phyloP scores from a whole-genome alignment of 495 filamentous ascomycete species.

The Hyaloscypha variabilis region DNA sequence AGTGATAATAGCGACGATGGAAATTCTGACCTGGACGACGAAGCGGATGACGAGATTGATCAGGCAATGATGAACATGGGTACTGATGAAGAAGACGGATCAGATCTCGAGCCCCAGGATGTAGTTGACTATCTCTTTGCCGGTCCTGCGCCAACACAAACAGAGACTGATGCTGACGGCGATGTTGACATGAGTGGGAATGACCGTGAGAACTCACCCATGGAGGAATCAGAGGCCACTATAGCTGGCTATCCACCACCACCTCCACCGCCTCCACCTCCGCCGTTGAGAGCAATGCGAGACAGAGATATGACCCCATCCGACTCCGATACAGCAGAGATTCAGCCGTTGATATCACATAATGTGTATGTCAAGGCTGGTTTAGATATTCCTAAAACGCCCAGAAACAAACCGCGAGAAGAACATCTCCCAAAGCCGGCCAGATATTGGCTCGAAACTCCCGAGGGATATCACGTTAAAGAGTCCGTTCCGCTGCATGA shows the following conservation, averaged over 20 bases:
- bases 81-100: slow-evolving; percentile 36
- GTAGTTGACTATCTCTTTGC: slow-evolving; percentile 49
- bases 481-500: slow-evolving; percentile 70
- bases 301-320: slow-evolving; percentile 59
- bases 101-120: slow-evolving; percentile 33
- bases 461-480: slow-evolving; percentile 60
- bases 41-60: slow-evolving; percentile 52
- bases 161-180: slow-evolving; percentile 49
- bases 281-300: slow-evolving; percentile 39
- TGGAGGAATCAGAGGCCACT: slow-evolving; percentile 69
- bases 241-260: slow-evolving; percentile 68
- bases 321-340: slow-evolving; percentile 60
- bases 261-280: slow-evolving; percentile 62
- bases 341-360: slow-evolving; percentile 53
- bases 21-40: slow-evolving; percentile 39
- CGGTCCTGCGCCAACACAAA: slow-evolving; percentile 17
- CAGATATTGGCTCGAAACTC: slow-evolving; percentile 84
- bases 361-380: slow-evolving; percentile 54
- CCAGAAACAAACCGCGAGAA: slow-evolving; percentile 36
- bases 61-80: slow-evolving; percentile 27
- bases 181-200: slow-evolving; percentile 60
- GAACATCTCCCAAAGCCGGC: slow-evolving; percentile 53
- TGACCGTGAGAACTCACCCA: slow-evolving; percentile 36
- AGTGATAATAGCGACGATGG: slow-evolving; percentile 48
- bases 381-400: slow-evolving; percentile 60